Percentiles rank a stretch among this genome's conserved stretches.
Conservation (phyloP, 768 basidiomycete genomes). For the Mycena haematopus region DNA sequence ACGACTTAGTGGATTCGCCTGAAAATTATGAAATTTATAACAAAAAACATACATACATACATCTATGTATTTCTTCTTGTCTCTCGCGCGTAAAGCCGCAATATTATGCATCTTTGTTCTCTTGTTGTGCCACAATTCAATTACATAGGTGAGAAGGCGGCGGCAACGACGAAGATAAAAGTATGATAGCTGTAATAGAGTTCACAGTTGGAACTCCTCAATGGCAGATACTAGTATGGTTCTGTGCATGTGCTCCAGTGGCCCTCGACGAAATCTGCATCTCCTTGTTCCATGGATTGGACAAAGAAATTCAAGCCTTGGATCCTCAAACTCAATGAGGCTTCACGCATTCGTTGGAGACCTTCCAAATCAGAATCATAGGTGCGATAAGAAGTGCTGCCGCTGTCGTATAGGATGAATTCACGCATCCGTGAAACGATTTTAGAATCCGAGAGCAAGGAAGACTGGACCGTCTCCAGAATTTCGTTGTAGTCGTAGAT, state of each 20-base stretch:
- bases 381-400: no score
- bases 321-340: not conserved
- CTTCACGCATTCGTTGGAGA: not conserved
- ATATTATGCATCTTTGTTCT: not conserved
- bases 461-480: not conserved
- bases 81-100: not conserved
- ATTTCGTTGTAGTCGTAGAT: not conserved
- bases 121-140: no score
- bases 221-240: not conserved
- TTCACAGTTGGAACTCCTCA: no score
- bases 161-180: no score
- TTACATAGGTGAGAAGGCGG: no score
- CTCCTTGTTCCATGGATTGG: not conserved
- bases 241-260: not conserved
- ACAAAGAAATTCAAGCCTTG: not conserved
- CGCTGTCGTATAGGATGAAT: not conserved
- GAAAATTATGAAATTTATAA: constrained; percentile 19
- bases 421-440: not conserved
- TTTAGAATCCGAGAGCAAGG: not conserved
- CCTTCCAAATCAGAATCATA: not conserved
- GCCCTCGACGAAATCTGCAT: not conserved
- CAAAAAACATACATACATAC: not conserved
- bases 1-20: constrained; percentile 21
- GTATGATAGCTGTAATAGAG: no score
- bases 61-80: constrained; percentile 16